Evolutionary conservation across 768 basidiomycete genomes (phyloP), one percentile per base, ranked within the genome.

Genomic region (Boletus coccyginus): DNA sequence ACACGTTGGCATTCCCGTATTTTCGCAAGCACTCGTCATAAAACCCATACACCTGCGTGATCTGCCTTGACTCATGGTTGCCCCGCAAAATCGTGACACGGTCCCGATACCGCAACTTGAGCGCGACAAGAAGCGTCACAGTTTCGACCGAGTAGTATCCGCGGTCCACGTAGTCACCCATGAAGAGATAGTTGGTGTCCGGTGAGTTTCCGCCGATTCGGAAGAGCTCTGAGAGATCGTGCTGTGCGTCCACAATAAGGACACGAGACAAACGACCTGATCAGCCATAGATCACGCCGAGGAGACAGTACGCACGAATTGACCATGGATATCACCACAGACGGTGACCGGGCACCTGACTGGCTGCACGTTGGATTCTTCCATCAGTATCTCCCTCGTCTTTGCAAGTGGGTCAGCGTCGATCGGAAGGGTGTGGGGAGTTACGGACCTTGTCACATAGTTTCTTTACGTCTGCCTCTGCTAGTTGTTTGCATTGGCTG

Each of bases 131-230:
- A 9, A 98, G 81, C 13, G 95, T 97, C 64, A 99, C 95, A 1
- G 97, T 99, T 77, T 99, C 97, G 54, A 99, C 96, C 19, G 94
- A 97, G 77, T 98, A 98, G 80, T 98, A 99, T 19, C 96, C 96
- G 68, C 95, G 87, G 78, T 98, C 97, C 66, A 98, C 97, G 71
- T 98, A 99, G 80, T 99, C 97, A 31, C 97, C 97, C 97, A 99
- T 99, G 80, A 98, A 99, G 66, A 99, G 89, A 74, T 99, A 99
- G 77, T 98, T 99, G 62, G 97, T 99, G 75, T 97, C 94, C 43
- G 97, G 97, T 14, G 93, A 96, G 77, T 97, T 96, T 48, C 97
- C 97, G 51, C 97, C 97, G 70, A 98, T 98, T 53, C 95, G 88
- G 77, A 99, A 98, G 41, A 98, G 88, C 73, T 99, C 97, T 55